Base-by-base conservation (phyloP, 2,329 filamentous ascomycete genomes). In the Hypoxylon sp. region DNA sequence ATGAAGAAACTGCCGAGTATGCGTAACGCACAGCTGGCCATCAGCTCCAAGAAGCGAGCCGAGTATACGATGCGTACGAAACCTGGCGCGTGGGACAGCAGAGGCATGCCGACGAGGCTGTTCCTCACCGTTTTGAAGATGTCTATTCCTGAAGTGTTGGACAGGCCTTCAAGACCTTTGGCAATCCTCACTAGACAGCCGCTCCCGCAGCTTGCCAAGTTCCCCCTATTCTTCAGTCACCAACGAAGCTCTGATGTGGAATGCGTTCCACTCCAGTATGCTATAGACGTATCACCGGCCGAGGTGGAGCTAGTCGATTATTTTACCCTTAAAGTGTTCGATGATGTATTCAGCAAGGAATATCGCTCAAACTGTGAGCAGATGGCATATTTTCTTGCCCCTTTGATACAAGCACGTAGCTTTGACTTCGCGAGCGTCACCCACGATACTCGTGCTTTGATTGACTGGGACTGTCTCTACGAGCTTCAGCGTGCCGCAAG, bases 261-360 rank as follows among this genome's bases (percentile, higher is more conserved):
- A 2, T 82, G 83, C 8, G 69, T 78, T 0, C 72, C 79, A 0
- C 62, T 88, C 1, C 48, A 68, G 0, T 66, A 60, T 0, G 68
- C 79, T 0, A 64, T 92, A 0, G 9, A 73, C 0, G 62, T 86
- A 0, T 72, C 75, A 0, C 65, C 77, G 0, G 68, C 75, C 0
- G 70, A 79, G 1, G 63, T 92, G 0, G 73, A 82, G 0, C 72
- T 77, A 1, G 71, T 98, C n/a, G 87, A 86, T 0, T 74, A 73
- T 0, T 96, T 95, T 70, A 97, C 91, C 0, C 76, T 96, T 35
- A 81, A 83, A 3, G 74, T 96, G 0, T 97, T 96, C 72, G 77
- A 84, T 13, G 92, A 98, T 65, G 79, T 97, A 0, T 98, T 97
- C 77, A 94, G 92, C 73, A 99, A 99, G 72, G 80, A 81, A 2